These are phyloP conservation scores for Tolypocladium paradoxum DNA, from an alignment of 2,329 filamentous ascomycete genomes.

Conservation along the genomic window DNA sequence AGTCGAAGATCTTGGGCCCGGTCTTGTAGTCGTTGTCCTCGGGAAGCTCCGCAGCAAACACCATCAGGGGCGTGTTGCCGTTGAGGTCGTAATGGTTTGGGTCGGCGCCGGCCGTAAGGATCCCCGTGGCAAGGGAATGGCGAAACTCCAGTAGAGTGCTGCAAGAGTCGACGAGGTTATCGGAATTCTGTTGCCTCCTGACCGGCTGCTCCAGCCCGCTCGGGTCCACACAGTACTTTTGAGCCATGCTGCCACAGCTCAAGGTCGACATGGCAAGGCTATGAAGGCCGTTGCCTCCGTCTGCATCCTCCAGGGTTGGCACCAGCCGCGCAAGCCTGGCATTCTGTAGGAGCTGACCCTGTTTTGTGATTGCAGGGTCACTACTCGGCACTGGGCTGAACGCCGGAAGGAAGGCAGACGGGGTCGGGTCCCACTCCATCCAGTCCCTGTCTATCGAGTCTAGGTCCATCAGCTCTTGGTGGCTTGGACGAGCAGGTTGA, in stretches of 20 bases:
- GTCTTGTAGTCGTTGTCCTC: conserved; percentile 39
- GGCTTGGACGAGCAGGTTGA: neutral
- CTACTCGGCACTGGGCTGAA: conserved; percentile 2
- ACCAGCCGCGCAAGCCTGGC: conserved; percentile 8
- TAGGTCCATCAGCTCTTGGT: neutral
- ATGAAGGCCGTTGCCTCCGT: conserved; percentile 46
- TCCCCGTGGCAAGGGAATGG: conserved; percentile 10
- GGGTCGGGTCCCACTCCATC: conserved; percentile 2
- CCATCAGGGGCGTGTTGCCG: conserved; percentile 45
- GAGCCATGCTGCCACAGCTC: conserved; percentile 24
- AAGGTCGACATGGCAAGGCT: conserved; percentile 46
- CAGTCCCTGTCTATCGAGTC: neutral
- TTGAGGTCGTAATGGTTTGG: conserved; percentile 40
- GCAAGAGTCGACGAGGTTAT: conserved; percentile 22
- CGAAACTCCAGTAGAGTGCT: conserved; percentile 18
- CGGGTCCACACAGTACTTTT: conserved; percentile 18
- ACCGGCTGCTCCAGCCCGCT: neutral
- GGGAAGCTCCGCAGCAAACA: conserved; percentile 38
- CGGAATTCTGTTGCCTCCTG: conserved; percentile 10
- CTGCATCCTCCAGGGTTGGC: conserved; percentile 16
- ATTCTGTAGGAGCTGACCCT: conserved; percentile 13
- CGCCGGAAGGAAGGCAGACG: conserved; percentile 2
- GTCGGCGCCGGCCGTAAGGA: conserved; percentile 30
- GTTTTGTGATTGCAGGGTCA: conserved; percentile 3
- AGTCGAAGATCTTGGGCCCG: conserved; percentile 33